Evolutionary conservation across 1,284 basidiomycete genomes (phyloP), one percentile per base, ranked within the genome.

Genomic region (Ustilago bromivora): DNA sequence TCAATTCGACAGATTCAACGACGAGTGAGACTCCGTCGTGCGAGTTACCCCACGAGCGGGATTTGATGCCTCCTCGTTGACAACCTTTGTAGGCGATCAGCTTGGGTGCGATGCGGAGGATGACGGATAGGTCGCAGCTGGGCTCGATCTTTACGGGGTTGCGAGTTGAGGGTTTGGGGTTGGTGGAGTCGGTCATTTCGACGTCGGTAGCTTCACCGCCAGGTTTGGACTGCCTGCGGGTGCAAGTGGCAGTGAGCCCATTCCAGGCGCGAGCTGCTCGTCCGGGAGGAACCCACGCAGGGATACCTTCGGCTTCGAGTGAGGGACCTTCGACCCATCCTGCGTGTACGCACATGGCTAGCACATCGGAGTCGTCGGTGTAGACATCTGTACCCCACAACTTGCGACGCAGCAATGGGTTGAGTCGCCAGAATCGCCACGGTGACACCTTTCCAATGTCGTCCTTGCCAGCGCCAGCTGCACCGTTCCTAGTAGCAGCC

Each of bases 311-410:
- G 5, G 65, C 19, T 47, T 78, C 76, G 40, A 82, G 69, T 0
- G 69, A 77, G 11, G 82, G 84, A 86, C 88, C 68, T 87, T 85
- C 57, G 88, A 80, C 78, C 89, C 89, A 90, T 12, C 89, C 89
- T 0, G 88, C 88, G 78, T 90, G 89, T 5, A 90, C 81, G 36
- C 89, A 87, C 57, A 90, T 87, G 15, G 88, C 87, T 1, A 89
- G 84, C 6, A 89, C 84, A 77, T 90, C 89, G 32, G 89, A 90
- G 79, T 90, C 89, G 80, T 90, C 89, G n/a, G 89, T 90, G 78
- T 90, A 90, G 43, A 90, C 88, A 61, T 90, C 89, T 4, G 89
- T 89, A 7, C 89, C 89, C 89, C 89, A 90, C 36, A 89, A 80
- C 47, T 87, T 84, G 40, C 88, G 82, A 19, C 74, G 71, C 19